phyloP scores from a whole-genome alignment of 1,139 yeast species.

The Taphrina pruni region DNA sequence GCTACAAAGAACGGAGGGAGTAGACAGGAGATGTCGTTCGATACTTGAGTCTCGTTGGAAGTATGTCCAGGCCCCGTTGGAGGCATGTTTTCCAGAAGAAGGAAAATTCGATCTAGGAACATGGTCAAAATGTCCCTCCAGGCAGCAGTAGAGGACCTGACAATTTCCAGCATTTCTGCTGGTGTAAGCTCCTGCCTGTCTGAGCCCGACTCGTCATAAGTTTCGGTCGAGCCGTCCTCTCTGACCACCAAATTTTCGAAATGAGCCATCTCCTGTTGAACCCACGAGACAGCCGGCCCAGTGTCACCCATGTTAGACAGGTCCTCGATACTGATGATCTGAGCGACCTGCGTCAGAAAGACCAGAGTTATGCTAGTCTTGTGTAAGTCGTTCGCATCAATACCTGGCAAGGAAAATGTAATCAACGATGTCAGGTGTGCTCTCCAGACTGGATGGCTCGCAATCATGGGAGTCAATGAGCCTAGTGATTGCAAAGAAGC shows the following conservation, averaged over 20 bases:
- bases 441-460: slow-evolving; percentile 67
- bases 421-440: slow-evolving; percentile 79
- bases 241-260: slow-evolving; percentile 49
- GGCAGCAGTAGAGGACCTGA: slow-evolving; percentile 74
- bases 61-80: slow-evolving; percentile 57
- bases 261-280: slow-evolving; percentile 57
- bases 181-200: slow-evolving; percentile 47
- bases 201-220: neutral
- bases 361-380: slow-evolving; percentile 75
- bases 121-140: slow-evolving; percentile 67
- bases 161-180: slow-evolving; percentile 60
- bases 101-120: slow-evolving; percentile 66
- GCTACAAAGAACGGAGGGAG: slow-evolving; percentile 73
- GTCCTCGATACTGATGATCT: slow-evolving; percentile 70
- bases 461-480: slow-evolving; percentile 70
- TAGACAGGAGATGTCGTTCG: slow-evolving; percentile 61
- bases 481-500: slow-evolving; percentile 74
- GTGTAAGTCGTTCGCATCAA: slow-evolving; percentile 84
- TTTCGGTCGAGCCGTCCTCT: slow-evolving; percentile 27
- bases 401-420: slow-evolving; percentile 74
- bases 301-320: slow-evolving; percentile 56
- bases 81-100: slow-evolving; percentile 76
- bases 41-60: slow-evolving; percentile 47
- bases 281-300: slow-evolving; percentile 71
- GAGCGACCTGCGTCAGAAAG: slow-evolving; percentile 71